Conservation (phyloP, 176 grass and related monocot genomes). For the Pharus latifolius region DNA sequence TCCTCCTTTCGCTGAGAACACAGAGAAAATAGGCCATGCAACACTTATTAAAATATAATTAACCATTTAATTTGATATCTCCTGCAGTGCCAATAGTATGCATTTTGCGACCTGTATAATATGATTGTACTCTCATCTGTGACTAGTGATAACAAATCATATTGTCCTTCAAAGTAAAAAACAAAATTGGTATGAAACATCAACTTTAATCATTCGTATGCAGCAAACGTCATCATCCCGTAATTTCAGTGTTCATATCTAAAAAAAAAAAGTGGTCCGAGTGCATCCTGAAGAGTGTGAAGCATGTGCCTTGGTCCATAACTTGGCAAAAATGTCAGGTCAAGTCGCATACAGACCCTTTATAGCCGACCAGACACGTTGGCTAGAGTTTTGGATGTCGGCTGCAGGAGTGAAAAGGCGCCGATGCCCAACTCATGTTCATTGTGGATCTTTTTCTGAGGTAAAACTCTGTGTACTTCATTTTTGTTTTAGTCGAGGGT, state of each 20-base stretch:
- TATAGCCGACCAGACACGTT: constrained; percentile 8
- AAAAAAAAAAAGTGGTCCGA: neutral
- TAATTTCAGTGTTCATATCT: neutral
- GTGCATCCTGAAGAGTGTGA: neutral
- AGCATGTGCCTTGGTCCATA: neutral
- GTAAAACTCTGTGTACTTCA: too few relatives aligned
- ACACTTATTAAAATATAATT: too few relatives aligned
- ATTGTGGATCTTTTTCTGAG: too few relatives aligned
- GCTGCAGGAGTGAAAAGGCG: neutral
- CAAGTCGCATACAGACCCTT: neutral
- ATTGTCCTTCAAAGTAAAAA: neutral
- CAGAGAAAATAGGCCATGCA: too few relatives aligned
- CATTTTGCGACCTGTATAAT: too few relatives aligned
- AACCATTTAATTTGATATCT: too few relatives aligned
- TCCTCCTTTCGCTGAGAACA: too few relatives aligned
- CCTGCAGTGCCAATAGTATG: too few relatives aligned
- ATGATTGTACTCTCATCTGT: neutral
- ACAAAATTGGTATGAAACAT: neutral
- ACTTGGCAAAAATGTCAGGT: neutral
- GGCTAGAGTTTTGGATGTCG: neutral
- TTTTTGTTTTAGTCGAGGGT: too few relatives aligned
- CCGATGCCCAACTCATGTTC: neutral
- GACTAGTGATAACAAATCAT: neutral
- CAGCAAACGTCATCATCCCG: neutral
- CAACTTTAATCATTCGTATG: neutral